Evolutionary conservation across 441 rosid species (phyloP).

Genomic region (Erodium chrysanthum): DNA sequence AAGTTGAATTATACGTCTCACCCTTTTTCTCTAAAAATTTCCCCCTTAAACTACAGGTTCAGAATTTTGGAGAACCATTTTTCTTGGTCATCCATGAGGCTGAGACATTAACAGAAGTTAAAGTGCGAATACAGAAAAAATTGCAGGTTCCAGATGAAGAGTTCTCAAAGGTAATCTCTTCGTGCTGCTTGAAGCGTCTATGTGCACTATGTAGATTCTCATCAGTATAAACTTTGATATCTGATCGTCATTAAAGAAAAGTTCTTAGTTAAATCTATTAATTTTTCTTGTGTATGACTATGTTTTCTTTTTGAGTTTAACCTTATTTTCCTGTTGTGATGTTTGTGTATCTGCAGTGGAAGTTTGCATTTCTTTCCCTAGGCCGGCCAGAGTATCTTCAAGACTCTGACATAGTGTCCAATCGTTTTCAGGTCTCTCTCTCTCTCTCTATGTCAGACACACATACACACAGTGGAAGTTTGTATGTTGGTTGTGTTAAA

Average conservation of each 20-base stretch:
- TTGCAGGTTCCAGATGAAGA: constrained; percentile 61
- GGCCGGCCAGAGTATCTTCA: constrained; percentile 59
- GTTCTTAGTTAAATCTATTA: no score
- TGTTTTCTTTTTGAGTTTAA: neutral
- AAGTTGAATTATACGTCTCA: neutral
- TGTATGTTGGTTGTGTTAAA: neutral
- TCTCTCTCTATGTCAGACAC: neutral
- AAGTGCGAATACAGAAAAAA: constrained; percentile 52
- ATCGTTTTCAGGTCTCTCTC: constrained; percentile 47
- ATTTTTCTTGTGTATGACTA: no score
- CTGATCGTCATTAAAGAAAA: neutral
- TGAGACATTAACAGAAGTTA: constrained; percentile 50
- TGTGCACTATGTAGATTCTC: neutral
- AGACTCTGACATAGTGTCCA: constrained; percentile 49
- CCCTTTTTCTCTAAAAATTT: no score
- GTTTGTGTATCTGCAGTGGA: constrained; percentile 35
- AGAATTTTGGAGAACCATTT: constrained; percentile 72
- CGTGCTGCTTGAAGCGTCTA: neutral
- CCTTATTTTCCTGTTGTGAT: constrained; percentile 1
- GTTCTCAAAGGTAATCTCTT: constrained; percentile 44
- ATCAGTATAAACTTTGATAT: neutral
- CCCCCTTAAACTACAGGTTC: constrained; percentile 33
- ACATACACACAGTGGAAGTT: neutral
- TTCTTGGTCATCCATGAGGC: constrained; percentile 54
- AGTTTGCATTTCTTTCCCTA: constrained; percentile 50